phyloP scores from a whole-genome alignment of 2,329 filamentous ascomycete species.

The Venturia pyrina region DNA sequence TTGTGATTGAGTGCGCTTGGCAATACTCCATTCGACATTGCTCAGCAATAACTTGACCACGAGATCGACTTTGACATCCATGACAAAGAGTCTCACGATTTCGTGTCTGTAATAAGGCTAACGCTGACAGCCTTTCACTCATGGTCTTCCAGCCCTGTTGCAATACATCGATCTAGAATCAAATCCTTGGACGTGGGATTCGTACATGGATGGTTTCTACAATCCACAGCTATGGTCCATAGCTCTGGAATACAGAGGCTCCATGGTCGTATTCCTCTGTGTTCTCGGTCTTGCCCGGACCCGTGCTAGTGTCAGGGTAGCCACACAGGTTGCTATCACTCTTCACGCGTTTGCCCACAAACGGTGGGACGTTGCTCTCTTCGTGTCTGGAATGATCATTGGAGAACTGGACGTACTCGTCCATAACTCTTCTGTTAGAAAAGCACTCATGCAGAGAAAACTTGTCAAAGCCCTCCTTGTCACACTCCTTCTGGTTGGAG shows the following conservation, averaged over 20 bases:
- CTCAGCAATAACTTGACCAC: too few species aligned
- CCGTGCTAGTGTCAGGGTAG: neutral
- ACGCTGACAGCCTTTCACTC: neutral
- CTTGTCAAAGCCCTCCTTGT: neutral
- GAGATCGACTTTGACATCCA: too few species aligned
- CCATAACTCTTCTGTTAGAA: neutral
- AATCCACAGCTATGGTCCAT: slow-evolving; percentile 46
- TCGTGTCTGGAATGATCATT: slow-evolving; percentile 7
- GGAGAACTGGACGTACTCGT: neutral
- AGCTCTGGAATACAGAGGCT: slow-evolving; percentile 49
- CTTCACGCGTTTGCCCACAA: neutral
- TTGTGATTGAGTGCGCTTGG: neutral
- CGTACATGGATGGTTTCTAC: slow-evolving; percentile 1
- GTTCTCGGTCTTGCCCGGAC: slow-evolving; percentile 34
- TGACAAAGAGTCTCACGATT: too few species aligned
- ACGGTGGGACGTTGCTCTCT: slow-evolving; percentile 6
- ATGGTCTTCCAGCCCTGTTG: neutral
- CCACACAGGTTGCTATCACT: neutral
- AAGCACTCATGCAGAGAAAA: neutral
- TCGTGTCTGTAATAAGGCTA: neutral
- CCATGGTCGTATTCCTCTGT: slow-evolving; percentile 46
- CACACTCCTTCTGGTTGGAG: neutral
- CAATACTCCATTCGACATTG: too few species aligned
- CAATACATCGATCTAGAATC: slow-evolving; percentile 4
- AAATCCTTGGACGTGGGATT: slow-evolving; percentile 1